Conservation (phyloP, 2,329 filamentous ascomycete species). For the Kalaharituber pfeilii region DNA sequence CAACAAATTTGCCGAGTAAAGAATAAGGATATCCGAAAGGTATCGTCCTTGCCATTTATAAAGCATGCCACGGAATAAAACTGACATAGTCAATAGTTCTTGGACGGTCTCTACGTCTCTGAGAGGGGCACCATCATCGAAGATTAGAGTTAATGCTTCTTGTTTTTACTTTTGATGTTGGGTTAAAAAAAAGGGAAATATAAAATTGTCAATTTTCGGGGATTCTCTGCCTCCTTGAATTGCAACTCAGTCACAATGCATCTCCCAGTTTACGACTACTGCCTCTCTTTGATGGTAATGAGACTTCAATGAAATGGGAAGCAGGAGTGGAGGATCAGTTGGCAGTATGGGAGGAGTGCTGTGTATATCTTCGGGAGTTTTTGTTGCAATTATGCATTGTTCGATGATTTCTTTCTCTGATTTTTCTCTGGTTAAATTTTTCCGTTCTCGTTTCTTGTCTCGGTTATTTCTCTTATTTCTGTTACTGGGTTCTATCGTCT, state of each 20-base stretch:
- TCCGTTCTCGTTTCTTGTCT: background rate
- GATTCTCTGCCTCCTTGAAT: background rate
- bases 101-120: conserved; percentile 99
- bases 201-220: background rate
- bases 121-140: conserved; percentile 81
- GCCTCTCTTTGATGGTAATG: background rate
- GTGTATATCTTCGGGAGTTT: conserved; percentile 1
- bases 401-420: background rate
- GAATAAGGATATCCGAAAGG: conserved; percentile 99
- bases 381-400: background rate
- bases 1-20: conserved; percentile 98
- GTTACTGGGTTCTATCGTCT: conserved; percentile 7
- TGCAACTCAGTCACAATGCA: background rate
- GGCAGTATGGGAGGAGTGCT: background rate
- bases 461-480: conserved; percentile 1
- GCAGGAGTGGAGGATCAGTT: background rate
- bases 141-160: background rate
- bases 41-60: conserved; percentile 28
- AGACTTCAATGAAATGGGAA: background rate
- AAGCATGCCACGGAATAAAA: conserved; percentile 14
- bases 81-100: conserved; percentile 46
- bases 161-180: conserved; percentile 1
- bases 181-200: background rate
- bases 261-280: background rate
- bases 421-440: background rate